Percentiles rank a stretch among this genome's conserved stretches.
Evolutionary conservation across 1,284 basidiomycete genomes (phyloP).

Genomic region (Leccinum olivaceoglutinosum): DNA sequence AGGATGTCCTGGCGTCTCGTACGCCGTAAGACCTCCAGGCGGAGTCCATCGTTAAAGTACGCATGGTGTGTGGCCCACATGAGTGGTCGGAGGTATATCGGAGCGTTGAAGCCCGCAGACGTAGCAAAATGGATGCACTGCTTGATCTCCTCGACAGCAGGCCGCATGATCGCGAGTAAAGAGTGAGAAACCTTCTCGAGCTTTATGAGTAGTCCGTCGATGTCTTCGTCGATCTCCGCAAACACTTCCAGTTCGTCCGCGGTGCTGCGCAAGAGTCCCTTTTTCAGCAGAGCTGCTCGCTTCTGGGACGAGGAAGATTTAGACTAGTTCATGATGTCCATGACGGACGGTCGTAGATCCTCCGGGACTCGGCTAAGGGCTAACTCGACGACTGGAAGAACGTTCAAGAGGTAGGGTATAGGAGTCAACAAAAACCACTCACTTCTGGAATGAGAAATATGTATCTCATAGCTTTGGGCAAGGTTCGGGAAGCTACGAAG

Average conservation of each 20-base stretch:
- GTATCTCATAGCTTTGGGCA: slow-evolving; percentile 60
- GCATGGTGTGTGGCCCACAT: slow-evolving; percentile 60
- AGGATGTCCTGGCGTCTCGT: slow-evolving; percentile 69
- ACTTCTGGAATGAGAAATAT: slow-evolving; percentile 72
- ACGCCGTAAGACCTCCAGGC: slow-evolving; percentile 68
- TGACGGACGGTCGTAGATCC: slow-evolving; percentile 45
- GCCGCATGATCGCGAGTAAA: slow-evolving; percentile 42
- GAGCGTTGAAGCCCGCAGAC: slow-evolving; percentile 57
- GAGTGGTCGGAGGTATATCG: slow-evolving; percentile 66
- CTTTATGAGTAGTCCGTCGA: slow-evolving; percentile 49
- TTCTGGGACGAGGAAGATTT: slow-evolving; percentile 66
- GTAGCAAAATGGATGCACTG: slow-evolving; percentile 58
- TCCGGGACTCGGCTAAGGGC: slow-evolving; percentile 55
- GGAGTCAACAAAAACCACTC: slow-evolving; percentile 22
- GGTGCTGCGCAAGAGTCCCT: slow-evolving; percentile 54
- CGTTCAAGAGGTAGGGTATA: neutral
- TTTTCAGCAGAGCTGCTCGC: slow-evolving; percentile 59
- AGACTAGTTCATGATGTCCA: slow-evolving; percentile 57
- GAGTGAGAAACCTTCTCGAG: slow-evolving; percentile 59
- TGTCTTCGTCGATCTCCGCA: slow-evolving; percentile 57
- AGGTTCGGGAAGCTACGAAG: slow-evolving; percentile 69
- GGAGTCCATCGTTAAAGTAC: slow-evolving; percentile 69
- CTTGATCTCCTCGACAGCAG: slow-evolving; percentile 58
- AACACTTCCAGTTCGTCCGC: slow-evolving; percentile 70
- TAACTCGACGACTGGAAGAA: slow-evolving; percentile 53